Base-by-base conservation (phyloP, 352 stramenopile species). In the Phytopythium cucurbitacearum region DNA sequence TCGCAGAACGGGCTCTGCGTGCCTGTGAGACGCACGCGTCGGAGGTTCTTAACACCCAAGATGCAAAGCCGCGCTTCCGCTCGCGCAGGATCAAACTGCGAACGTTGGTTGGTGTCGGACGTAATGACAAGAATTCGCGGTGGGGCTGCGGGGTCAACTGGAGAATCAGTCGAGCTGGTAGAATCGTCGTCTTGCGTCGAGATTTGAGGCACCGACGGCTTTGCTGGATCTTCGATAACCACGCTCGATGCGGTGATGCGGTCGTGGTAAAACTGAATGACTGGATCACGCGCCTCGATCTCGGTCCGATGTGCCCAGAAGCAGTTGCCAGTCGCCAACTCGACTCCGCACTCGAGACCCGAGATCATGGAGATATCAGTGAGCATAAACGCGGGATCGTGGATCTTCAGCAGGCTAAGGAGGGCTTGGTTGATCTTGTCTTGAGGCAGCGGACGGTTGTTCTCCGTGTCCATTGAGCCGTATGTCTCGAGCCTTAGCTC, bases 301-400 rank as follows among this genome's bases (percentile, higher is more conserved):
- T 53, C 47, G 9, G n/a, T 37, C 7, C 32, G 32, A 40, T 50
- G 44, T 3, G 44, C 44, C 44, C 44, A 50, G 21, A 50, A 21
- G 12, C 39, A 38, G 3, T 50, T 32, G 10, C 44, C 44, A 9
- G 44, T 50, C 28, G 32, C 35, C 28, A 35, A 7, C 40, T 41
- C 45, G 40, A 59, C 32, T 7, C 53, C 59, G 33, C 59, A 66
- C 36, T 62, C 59, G 38, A 66, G 51, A 4, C 40, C 40, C 5
- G 53, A 53, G 40, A 66, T 51, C 11, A n/a, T n/a, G 5, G 59
- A 48, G 43, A 66, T 62, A 3, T 15, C n/a, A 13, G 57, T 28
- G 4, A 49, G 53, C 1, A 59, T 40, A 12, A 66, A 58, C 4
- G 32, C 5, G 0, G 32, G 15, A 21, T 59, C 43, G 6, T 33